A percentile compares a stretch with the other conserved stretches of the same genome.
phyloP scores from a whole-genome alignment of 2,329 filamentous ascomycete species.

The Tolypocladium pustulatum region DNA sequence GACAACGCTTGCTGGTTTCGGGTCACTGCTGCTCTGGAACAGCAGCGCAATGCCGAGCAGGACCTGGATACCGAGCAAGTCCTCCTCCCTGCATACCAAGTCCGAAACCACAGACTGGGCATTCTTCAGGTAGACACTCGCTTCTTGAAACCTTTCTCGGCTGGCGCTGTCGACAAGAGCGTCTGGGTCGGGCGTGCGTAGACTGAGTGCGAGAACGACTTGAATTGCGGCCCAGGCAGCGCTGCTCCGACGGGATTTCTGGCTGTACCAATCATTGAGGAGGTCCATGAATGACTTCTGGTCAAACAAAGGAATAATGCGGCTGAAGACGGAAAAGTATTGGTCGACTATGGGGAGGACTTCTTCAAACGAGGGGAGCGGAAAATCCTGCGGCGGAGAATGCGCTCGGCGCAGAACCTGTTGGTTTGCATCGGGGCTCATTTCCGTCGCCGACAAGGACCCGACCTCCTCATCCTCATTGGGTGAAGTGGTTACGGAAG shows the following conservation, averaged over 20 bases:
- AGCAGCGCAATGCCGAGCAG: constrained; percentile 26
- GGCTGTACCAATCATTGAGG: constrained; percentile 22
- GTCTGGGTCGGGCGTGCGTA: constrained; percentile 11
- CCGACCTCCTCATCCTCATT: background rate
- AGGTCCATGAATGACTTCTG: constrained; percentile 24
- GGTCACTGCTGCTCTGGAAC: constrained; percentile 25
- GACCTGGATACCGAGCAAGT: constrained; percentile 27
- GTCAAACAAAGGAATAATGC: constrained; percentile 25
- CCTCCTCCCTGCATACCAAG: constrained; percentile 24
- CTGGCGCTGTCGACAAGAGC: constrained; percentile 2
- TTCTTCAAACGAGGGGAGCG: constrained; percentile 22
- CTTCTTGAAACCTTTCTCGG: constrained; percentile 9
- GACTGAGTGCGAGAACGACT: constrained; percentile 25
- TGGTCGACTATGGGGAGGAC: constrained; percentile 23
- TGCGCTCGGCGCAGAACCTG: background rate
- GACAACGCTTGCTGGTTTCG: constrained; percentile 24
- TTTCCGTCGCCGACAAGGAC: background rate
- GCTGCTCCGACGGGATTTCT: constrained; percentile 8
- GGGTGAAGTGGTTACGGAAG: background rate
- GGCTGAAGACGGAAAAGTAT: constrained; percentile 26
- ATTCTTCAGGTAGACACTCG: constrained; percentile 22
- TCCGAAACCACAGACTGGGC: constrained; percentile 27
- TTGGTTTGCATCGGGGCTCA: background rate
- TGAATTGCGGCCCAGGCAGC: constrained; percentile 27
- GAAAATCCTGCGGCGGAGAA: constrained; percentile 7